Conservation (phyloP, 352 stramenopile species). For the Globisporangium rhizosaccharum region DNA sequence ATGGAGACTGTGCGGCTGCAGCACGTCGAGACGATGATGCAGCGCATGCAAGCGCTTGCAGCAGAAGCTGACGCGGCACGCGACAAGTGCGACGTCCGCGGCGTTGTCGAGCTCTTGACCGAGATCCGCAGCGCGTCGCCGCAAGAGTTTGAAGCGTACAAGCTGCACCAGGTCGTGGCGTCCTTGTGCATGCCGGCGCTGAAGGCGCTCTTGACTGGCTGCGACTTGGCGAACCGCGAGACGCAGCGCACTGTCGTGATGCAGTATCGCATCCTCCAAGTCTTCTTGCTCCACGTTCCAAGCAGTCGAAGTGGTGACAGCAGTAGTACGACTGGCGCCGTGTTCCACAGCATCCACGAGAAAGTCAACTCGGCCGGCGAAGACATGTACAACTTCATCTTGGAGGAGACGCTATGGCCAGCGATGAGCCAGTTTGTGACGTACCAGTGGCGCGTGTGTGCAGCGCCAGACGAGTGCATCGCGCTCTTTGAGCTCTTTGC, state of each 20-base stretch:
- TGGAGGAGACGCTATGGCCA: conserved; percentile 75
- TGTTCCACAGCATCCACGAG: conserved; percentile 67
- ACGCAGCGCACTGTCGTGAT: conserved; percentile 15
- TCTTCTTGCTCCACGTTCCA: conserved; percentile 53
- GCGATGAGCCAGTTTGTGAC: conserved; percentile 61
- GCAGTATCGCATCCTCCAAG: conserved; percentile 50
- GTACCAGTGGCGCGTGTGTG: conserved; percentile 51
- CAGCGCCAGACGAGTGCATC: conserved; percentile 29
- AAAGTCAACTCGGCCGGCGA: conserved; percentile 48
- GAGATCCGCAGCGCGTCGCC: conserved; percentile 41
- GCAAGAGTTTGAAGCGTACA: conserved; percentile 71
- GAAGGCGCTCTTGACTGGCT: conserved; percentile 35
- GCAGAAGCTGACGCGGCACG: conserved; percentile 15
- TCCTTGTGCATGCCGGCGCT: conserved; percentile 62
- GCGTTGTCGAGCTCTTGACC: conserved; percentile 35
- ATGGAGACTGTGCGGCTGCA: conserved; percentile 49
- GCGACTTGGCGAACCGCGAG: conserved; percentile 24
- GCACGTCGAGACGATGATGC: conserved; percentile 44
- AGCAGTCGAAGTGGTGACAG: background rate
- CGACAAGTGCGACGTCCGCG: conserved; percentile 25
- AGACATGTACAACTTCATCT: conserved; percentile 72
- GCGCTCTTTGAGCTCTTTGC: conserved; percentile 41
- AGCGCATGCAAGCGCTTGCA: conserved; percentile 36
- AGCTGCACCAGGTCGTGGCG: conserved; percentile 60
- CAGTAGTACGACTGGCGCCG: background rate